Evolutionary conservation across 345 rosid genomes (phyloP).

Genomic region (Theobroma cacao): DNA sequence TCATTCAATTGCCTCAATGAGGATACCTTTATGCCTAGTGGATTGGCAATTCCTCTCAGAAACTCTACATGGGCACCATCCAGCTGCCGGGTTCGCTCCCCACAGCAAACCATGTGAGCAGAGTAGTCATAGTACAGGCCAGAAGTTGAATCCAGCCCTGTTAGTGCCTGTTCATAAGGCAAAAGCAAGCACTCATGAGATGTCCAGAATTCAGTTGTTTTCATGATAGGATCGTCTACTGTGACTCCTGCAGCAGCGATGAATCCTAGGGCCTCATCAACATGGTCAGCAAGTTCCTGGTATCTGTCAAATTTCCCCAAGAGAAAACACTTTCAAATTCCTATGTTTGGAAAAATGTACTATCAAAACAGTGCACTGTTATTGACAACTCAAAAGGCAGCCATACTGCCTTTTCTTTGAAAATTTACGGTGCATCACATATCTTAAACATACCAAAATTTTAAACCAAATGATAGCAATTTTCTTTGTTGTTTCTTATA

Average conservation of each 20-base stretch:
- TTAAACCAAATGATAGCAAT: too few species aligned
- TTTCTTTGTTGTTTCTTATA: too few species aligned
- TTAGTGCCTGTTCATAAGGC: slow-evolving; percentile 63
- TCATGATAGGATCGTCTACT: slow-evolving; percentile 55
- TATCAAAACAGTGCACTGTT: neutral
- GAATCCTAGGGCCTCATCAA: slow-evolving; percentile 67
- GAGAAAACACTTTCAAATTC: neutral
- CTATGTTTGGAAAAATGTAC: neutral
- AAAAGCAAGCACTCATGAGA: slow-evolving; percentile 64
- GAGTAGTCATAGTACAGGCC: slow-evolving; percentile 60
- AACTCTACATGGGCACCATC: slow-evolving; percentile 69
- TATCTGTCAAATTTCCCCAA: slow-evolving; percentile 31
- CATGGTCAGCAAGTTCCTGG: slow-evolving; percentile 50
- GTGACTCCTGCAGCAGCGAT: slow-evolving; percentile 65
- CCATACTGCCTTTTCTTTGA: too few species aligned
- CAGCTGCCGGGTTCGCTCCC: slow-evolving; percentile 60
- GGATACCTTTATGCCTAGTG: slow-evolving; percentile 54
- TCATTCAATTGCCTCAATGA: neutral
- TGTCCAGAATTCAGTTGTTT: slow-evolving; percentile 61
- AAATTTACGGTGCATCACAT: too few species aligned
- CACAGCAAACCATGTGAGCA: slow-evolving; percentile 69
- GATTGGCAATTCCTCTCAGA: slow-evolving; percentile 60
- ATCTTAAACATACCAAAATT: too few species aligned
- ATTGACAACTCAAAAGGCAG: too few species aligned
- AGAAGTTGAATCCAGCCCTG: slow-evolving; percentile 58